These are phyloP conservation scores for Pseudogymnoascus sp. DNA, from an alignment of 2,329 filamentous ascomycete genomes.

Conservation along the genomic window DNA sequence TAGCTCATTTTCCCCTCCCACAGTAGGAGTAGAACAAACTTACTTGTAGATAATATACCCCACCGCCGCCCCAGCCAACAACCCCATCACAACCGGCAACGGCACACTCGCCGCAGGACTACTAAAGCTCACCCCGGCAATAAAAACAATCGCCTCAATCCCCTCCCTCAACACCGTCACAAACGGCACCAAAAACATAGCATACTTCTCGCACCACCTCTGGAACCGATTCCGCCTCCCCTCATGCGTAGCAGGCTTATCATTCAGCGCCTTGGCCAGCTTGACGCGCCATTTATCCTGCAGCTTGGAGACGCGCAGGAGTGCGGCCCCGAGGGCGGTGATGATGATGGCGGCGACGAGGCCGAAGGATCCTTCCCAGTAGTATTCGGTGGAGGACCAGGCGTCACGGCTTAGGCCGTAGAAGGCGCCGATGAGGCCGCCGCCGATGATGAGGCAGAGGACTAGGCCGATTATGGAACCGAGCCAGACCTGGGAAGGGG, in stretches of 20 bases:
- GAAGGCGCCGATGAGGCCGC: conserved; percentile 56
- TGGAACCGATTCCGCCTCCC: conserved; percentile 45
- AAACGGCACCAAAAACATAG: conserved; percentile 81
- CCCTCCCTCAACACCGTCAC: conserved; percentile 82
- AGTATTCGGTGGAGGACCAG: conserved; percentile 62
- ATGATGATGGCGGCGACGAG: conserved; percentile 74
- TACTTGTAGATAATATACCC: conserved; percentile 75
- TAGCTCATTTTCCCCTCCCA: background rate
- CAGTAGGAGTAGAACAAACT: conserved; percentile 28
- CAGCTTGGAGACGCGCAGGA: conserved; percentile 75
- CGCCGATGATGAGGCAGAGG: conserved; percentile 52
- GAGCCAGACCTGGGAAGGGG: conserved; percentile 50
- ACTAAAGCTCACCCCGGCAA: conserved; percentile 74
- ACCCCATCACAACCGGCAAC: conserved; percentile 64
- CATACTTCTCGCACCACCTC: conserved; percentile 65
- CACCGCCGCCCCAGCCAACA: conserved; percentile 58
- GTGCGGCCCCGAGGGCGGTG: conserved; percentile 69
- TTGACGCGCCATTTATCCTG: conserved; percentile 85
- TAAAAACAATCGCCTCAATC: conserved; percentile 78
- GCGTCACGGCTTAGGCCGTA: conserved; percentile 58
- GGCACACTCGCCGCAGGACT: conserved; percentile 71
- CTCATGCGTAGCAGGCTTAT: conserved; percentile 35
- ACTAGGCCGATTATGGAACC: conserved; percentile 46
- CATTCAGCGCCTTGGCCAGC: conserved; percentile 62
- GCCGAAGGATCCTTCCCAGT: conserved; percentile 75